Conservation (phyloP, 2,329 filamentous ascomycete species). For the Phaeomoniella chlamydospora region DNA sequence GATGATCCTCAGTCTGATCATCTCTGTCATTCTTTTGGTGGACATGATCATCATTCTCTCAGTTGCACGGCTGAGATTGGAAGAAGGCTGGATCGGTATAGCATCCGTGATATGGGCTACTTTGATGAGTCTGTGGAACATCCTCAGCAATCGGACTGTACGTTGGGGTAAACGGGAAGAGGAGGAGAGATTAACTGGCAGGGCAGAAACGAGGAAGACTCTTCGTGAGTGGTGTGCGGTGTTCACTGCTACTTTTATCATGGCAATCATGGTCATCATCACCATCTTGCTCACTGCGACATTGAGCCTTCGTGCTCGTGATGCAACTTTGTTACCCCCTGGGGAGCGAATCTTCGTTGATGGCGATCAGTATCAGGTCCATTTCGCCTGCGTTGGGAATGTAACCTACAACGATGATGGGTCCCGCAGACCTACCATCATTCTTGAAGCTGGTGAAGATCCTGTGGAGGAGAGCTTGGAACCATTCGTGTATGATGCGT, state of each 20-base stretch:
- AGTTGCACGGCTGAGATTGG: conserved; percentile 58
- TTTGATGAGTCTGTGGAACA: conserved; percentile 63
- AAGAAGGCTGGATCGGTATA: conserved; percentile 88
- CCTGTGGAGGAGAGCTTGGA: conserved; percentile 69
- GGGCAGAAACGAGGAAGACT: conserved; percentile 70
- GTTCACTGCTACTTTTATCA: conserved; percentile 55
- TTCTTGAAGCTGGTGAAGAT: conserved; percentile 71
- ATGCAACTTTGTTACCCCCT: conserved; percentile 57
- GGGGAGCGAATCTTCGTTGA: conserved; percentile 72
- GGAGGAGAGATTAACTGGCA: conserved; percentile 81
- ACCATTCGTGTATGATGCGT: conserved; percentile 60
- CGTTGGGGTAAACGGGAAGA: conserved; percentile 87
- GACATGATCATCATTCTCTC: conserved; percentile 68
- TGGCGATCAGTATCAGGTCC: conserved; percentile 69
- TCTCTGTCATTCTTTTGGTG: conserved; percentile 53
- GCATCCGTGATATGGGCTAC: conserved; percentile 72
- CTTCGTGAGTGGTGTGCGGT: conserved; percentile 75
- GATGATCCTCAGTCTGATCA: conserved; percentile 55
- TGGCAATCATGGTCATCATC: conserved; percentile 51
- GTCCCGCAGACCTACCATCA: conserved; percentile 55
- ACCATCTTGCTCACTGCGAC: conserved; percentile 64
- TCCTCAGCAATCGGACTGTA: conserved; percentile 68
- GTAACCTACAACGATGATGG: conserved; percentile 38
- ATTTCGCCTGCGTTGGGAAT: conserved; percentile 74
- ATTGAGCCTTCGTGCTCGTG: conserved; percentile 64